Evolutionary conservation across 1,139 yeast genomes (phyloP).

Genomic region (Lodderomyces orthopsilosis): DNA sequence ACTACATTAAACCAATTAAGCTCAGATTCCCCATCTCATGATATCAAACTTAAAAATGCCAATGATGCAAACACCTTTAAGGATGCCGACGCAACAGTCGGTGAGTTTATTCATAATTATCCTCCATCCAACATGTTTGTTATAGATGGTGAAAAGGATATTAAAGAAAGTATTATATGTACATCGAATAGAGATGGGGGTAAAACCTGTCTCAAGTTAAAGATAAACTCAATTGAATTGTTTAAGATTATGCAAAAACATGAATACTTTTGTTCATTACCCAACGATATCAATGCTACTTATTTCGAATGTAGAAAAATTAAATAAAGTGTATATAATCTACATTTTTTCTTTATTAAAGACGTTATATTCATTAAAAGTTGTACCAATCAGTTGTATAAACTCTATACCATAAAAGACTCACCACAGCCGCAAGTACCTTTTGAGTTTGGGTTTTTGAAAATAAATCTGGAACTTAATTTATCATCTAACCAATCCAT

Average conservation of each 20-base stretch:
- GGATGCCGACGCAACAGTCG: slow-evolving; percentile 15
- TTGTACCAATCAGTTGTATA: background rate
- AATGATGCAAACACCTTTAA: slow-evolving; percentile 1
- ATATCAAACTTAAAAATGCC: slow-evolving; percentile 7
- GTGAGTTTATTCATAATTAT: slow-evolving; percentile 18
- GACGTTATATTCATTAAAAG: background rate
- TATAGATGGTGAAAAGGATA: slow-evolving; percentile 45
- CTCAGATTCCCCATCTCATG: slow-evolving; percentile 4
- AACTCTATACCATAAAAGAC: slow-evolving; percentile 79
- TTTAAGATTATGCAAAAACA: slow-evolving; percentile 47
- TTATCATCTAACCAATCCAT: slow-evolving; percentile 99
- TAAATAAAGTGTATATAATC: slow-evolving; percentile 9
- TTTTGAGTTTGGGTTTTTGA: slow-evolving; percentile 92
- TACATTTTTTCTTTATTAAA: background rate
- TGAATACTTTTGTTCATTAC: slow-evolving; percentile 46
- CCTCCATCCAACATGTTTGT: slow-evolving; percentile 35
- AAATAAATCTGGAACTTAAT: slow-evolving; percentile 82
- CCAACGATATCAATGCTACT: slow-evolving; percentile 46
- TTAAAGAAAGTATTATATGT: slow-evolving; percentile 42
- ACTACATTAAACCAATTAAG: slow-evolving; percentile 33
- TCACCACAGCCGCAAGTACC: slow-evolving; percentile 99
- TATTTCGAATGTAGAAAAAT: slow-evolving; percentile 50
- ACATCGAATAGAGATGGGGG: slow-evolving; percentile 41
- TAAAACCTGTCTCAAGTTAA: slow-evolving; percentile 44
- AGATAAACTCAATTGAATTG: slow-evolving; percentile 35